Evolutionary conservation across 768 basidiomycete species (phyloP), one percentile per base, ranked within the genome.

Genomic region (Tylopilus sp.): DNA sequence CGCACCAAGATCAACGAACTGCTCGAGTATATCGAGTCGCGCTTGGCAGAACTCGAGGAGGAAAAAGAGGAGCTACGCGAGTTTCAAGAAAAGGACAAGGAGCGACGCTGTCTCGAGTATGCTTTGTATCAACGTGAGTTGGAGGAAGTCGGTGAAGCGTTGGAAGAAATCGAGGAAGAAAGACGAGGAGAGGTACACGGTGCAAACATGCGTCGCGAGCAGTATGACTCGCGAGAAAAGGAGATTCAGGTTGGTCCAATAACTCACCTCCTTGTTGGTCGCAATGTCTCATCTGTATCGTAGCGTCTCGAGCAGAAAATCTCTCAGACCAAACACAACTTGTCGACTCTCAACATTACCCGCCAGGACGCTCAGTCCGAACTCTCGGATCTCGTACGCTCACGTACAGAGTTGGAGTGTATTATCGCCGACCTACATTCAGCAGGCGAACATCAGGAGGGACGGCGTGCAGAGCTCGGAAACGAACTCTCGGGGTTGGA

Each of bases 21-120:
- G 11, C 79, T 98, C 19, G 84, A 87, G 3, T 92, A 90, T 64
- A 98, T 98, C 63, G 92, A 98, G 56, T 86, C 89, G 10, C 84
- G 95, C 3, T 74, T 99, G 48, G 74, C 78, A 3, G 96, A 98
- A 71, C 85, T 98, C 8, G 96, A 99, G 64, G 93, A 97, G 64
- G 97, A 99, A 73, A 98, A 98, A 67, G 92, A 96, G 58, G 97
- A 99, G 67, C 72, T 99, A 51, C 96, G 95, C 66, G 93, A 97
- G 68, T 99, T 91, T 65, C 93, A 97, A 68, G 86, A 91, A 57
- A 93, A 93, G 67, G 97, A 99, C 66, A 92, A 92, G 69, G 92
- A 98, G 54, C 77, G 96, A 33, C 79, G 96, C 36, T 96, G 93
- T 68, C 75, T 98, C 62, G 97, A 99, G 67, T 98, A 98, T 67